Base-by-base conservation (phyloP, 2,329 filamentous ascomycete genomes). In the Hypoxylon sp. region DNA sequence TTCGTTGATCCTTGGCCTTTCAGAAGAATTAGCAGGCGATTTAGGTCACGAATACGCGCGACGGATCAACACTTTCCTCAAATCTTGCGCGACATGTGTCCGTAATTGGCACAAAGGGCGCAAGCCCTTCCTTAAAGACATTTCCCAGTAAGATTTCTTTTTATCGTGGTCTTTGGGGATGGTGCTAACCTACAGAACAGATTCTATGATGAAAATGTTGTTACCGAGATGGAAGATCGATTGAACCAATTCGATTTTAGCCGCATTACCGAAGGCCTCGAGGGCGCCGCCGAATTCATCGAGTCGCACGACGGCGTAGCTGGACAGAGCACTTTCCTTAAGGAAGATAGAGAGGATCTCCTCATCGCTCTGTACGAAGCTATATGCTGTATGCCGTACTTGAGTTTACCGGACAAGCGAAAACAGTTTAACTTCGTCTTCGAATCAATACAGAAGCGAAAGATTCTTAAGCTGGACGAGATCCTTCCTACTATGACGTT, bases 321-420 rank as follows among this genome's bases (percentile, higher is more conserved):
- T n/a, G 80, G 82, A 71, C 80, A 82, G 48, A 76, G 72, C 57
- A 79, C 78, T 6, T 80, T 84, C 61, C 76, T 81, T 47, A 79
- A 81, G 29, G 80, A 81, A 19, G 78, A 85, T 5, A 81, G 87
- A 29, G 81, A 86, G 1, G 83, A 87, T 29, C 89, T 93, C 5
- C 87, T 97, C 55, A 87, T 96, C 65, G 91, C 93, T 10, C 88
- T 98, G 31, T 97, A 97, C 74, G 95, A 98, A 78, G 91, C 92
- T 0, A 83, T 98, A 56, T 97, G 94, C 78, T 97, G 92, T 78
- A 89, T 94, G 72, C 86, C 91, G 0, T 94, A 97, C 77, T 84
- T 98, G 67, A 85, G 81, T 48, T 73, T 83, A n/a, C 82, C 85
- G 1, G 83, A 84, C 3, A 84, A 85, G 70, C 83, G 85, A 2